These are phyloP conservation scores for Trichoderma virens DNA, from an alignment of 495 filamentous ascomycete species.

Conservation along the genomic window DNA sequence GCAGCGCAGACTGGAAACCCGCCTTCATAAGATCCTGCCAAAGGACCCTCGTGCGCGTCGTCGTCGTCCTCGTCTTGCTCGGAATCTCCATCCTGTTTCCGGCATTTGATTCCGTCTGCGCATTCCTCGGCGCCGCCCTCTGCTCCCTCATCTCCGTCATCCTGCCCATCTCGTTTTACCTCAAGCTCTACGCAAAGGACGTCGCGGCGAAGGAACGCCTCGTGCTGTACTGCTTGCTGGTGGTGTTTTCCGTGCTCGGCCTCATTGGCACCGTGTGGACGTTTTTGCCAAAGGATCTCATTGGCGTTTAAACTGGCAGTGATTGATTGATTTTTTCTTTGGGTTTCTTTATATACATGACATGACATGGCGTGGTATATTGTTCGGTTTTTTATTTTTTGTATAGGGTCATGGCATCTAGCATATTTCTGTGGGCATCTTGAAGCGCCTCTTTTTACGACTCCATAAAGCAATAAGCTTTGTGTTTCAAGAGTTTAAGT, in stretches of 20 bases:
- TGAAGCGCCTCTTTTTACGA: no score
- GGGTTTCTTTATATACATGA: no score
- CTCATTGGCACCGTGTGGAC: constrained; percentile 77
- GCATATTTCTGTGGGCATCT: no score
- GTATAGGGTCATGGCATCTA: no score
- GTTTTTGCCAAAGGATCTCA: constrained; percentile 65
- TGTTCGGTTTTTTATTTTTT: no score
- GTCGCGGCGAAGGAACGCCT: constrained; percentile 57
- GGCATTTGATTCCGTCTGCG: constrained; percentile 89
- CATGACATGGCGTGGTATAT: no score
- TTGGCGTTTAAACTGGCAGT: constrained; percentile 26
- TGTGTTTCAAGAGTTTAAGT: no score
- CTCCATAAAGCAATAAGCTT: no score
- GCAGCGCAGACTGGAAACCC: constrained; percentile 44
- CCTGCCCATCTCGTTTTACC: constrained; percentile 77
- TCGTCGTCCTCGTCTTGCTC: constrained; percentile 32
- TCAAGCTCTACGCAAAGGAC: constrained; percentile 85
- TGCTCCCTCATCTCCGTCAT: constrained; percentile 95
- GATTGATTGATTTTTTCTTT: no score
- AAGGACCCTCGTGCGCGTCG: constrained; percentile 54
- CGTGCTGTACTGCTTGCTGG: constrained; percentile 62
- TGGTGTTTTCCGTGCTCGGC: constrained; percentile 60
- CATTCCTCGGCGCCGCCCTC: constrained; percentile 80
- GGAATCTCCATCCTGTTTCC: constrained; percentile 71
- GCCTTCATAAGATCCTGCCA: constrained; percentile 49